These are phyloP conservation scores for Halophytophthora batemanensis DNA, from an alignment of 352 stramenopile species.

Conservation along the genomic window DNA sequence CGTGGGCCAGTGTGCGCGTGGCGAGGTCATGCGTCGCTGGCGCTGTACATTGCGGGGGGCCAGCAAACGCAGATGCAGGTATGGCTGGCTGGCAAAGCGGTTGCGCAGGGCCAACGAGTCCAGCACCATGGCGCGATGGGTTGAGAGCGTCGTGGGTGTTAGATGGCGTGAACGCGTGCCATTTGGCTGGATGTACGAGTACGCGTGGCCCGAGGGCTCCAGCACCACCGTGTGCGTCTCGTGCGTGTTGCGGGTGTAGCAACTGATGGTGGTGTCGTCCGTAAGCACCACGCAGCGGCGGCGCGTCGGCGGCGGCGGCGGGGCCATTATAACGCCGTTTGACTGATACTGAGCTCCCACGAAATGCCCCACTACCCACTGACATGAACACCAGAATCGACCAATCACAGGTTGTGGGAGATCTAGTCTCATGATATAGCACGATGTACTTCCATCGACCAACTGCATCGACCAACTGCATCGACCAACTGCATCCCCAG, in stretches of 20 bases:
- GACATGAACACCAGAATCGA: no score
- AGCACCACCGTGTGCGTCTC: constrained; percentile 64
- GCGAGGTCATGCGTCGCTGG: constrained; percentile 14
- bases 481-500: no score
- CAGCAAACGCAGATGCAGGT: constrained; percentile 35
- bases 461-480: no score
- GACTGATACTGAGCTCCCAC: no score
- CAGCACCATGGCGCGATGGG: constrained; percentile 37
- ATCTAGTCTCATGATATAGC: no score
- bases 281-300: constrained; percentile 48
- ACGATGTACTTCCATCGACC: no score
- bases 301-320: constrained; percentile 13
- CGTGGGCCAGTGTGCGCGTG: constrained; percentile 31
- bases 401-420: no score
- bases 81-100: constrained; percentile 34
- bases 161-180: constrained; percentile 53
- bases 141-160: constrained; percentile 48
- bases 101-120: constrained; percentile 56
- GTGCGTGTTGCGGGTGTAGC: constrained; percentile 40
- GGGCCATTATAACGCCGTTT: no score
- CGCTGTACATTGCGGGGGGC: constrained; percentile 10
- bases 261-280: constrained; percentile 44
- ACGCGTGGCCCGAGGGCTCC: constrained; percentile 53
- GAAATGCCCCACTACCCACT: no score
- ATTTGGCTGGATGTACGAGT: constrained; percentile 49